Conservation (phyloP, 179 eudicot genomes). For the Beta macrorhiza region DNA sequence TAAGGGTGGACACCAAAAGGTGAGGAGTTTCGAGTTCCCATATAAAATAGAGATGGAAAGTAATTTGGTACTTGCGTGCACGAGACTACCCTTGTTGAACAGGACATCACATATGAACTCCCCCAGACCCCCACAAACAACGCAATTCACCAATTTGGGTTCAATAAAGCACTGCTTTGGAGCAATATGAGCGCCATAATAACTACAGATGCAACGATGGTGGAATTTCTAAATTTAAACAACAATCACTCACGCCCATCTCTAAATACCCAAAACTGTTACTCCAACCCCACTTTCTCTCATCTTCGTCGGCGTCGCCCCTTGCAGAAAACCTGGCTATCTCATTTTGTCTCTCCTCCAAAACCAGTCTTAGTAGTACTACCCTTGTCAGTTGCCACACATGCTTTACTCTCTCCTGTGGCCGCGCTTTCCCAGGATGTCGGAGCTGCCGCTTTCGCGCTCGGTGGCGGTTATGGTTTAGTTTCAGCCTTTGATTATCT, state of each 20-base stretch:
- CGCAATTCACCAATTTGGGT: not conserved
- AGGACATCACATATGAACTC: no score
- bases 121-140: no score
- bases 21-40: no score
- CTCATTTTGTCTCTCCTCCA: not conserved
- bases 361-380: not conserved
- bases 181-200: no score
- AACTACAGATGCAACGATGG: not conserved
- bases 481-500: conserved; percentile 55
- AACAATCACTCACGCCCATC: not conserved
- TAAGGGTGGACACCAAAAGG: no score
- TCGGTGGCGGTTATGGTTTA: conserved; percentile 54
- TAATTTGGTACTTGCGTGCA: no score
- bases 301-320: not conserved
- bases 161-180: no score
- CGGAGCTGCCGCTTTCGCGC: conserved; percentile 42
- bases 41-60: no score
- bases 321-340: not conserved
- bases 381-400: not conserved
- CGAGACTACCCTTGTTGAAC: no score
- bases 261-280: not conserved
- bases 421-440: conserved; percentile 47
- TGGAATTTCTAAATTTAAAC: not conserved
- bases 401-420: conserved; percentile 2
- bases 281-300: not conserved